Evolutionary conservation across 1,284 basidiomycete genomes (phyloP).

Genomic region (Cryptococcus hybrid): DNA sequence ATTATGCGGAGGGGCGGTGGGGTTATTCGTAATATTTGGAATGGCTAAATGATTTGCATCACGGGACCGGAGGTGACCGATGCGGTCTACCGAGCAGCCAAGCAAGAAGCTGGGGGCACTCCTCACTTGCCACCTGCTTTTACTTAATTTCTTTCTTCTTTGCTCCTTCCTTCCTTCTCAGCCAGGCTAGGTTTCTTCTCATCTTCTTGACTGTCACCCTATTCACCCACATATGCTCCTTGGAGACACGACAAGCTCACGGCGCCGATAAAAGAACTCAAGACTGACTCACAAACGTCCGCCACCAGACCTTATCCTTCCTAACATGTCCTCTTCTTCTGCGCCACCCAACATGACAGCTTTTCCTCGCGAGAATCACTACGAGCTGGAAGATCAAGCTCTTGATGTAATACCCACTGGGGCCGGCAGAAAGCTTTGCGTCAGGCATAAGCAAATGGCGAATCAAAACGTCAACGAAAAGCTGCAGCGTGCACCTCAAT

Average conservation of each 20-base stretch:
- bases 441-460: conserved; percentile 88
- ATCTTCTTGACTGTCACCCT: too few relatives aligned
- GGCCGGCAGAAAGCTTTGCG: conserved; percentile 46
- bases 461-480: conserved; percentile 91
- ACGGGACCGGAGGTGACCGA: too few relatives aligned
- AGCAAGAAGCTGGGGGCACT: too few relatives aligned
- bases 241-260: too few relatives aligned
- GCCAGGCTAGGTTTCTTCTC: too few relatives aligned
- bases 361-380: conserved; percentile 4
- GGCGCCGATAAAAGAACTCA: too few relatives aligned
- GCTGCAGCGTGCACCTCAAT: conserved; percentile 68
- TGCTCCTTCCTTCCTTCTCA: too few relatives aligned
- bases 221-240: too few relatives aligned
- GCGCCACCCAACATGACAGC: neutral
- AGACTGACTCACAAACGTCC: neutral
- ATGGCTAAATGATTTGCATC: neutral
- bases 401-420: conserved; percentile 32
- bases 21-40: neutral
- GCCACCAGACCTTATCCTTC: conserved; percentile 8
- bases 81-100: too few relatives aligned
- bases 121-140: too few relatives aligned
- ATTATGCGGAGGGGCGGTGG: too few relatives aligned
- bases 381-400: conserved; percentile 4
- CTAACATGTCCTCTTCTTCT: conserved; percentile 10
- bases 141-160: too few relatives aligned